Conservation (phyloP, 441 rosid species). For the Adansonia grandidieri region DNA sequence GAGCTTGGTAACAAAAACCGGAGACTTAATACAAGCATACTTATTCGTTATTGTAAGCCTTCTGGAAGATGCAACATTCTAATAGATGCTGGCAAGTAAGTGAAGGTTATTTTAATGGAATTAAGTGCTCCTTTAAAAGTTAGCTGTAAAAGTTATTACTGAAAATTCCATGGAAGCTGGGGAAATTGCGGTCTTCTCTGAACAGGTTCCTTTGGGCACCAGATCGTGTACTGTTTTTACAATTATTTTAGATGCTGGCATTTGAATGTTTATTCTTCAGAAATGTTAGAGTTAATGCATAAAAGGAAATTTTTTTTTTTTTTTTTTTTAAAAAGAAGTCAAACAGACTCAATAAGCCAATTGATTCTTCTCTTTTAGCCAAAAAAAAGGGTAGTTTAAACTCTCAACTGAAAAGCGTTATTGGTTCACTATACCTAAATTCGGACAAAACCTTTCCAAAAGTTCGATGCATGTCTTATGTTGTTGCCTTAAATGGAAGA, state of each 20-base stretch:
- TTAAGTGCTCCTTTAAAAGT: not conserved
- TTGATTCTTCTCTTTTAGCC: not conserved
- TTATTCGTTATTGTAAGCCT: constrained; percentile 60
- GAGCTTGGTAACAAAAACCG: constrained; percentile 75
- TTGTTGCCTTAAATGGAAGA: not conserved
- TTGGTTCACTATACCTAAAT: not conserved
- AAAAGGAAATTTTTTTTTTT: not conserved
- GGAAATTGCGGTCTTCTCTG: not conserved
- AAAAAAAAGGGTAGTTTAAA: not conserved
- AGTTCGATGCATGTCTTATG: not conserved
- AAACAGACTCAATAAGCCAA: constrained; percentile 10
- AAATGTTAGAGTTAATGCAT: not conserved
- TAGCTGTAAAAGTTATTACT: not conserved
- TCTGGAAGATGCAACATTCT: constrained; percentile 61
- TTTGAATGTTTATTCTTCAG: not conserved
- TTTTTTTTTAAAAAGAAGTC: too few species aligned
- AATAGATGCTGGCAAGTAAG: constrained; percentile 93
- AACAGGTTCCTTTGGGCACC: constrained; percentile 12
- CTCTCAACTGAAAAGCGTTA: not conserved
- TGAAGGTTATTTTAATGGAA: constrained; percentile 28
- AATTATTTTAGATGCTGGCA: constrained; percentile 10
- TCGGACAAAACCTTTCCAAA: constrained; percentile 13
- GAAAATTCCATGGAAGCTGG: not conserved
- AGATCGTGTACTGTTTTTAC: not conserved
- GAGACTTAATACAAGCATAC: constrained; percentile 81